Conservation (phyloP, 176 grass and related monocot species). For the Eragrostis nindensis region DNA sequence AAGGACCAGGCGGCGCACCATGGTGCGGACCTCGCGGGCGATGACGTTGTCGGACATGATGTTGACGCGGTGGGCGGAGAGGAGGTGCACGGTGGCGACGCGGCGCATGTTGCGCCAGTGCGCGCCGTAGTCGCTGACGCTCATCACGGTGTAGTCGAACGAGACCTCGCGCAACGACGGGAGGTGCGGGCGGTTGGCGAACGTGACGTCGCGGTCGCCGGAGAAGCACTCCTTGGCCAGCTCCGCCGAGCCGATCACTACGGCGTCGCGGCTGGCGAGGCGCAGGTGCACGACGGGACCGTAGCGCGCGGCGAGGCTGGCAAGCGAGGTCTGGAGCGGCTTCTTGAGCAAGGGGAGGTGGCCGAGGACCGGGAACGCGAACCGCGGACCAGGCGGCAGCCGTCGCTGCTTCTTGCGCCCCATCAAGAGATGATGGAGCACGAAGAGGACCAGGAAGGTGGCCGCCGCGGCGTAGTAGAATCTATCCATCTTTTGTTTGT, state of each 20-base stretch:
- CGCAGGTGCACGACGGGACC: constrained; percentile 53
- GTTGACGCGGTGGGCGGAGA: constrained; percentile 45
- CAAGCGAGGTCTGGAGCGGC: constrained; percentile 48
- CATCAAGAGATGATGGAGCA: background rate
- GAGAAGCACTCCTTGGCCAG: constrained; percentile 56
- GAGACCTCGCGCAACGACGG: constrained; percentile 35
- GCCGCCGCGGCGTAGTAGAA: background rate
- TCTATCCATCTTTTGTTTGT: background rate
- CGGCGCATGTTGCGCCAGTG: constrained; percentile 65
- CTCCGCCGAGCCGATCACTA: constrained; percentile 46
- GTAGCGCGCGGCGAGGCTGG: constrained; percentile 31
- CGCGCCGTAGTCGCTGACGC: constrained; percentile 43
- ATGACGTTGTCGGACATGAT: constrained; percentile 31
- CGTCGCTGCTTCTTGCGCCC: background rate
- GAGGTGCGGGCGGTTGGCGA: constrained; percentile 63
- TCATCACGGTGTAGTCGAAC: constrained; percentile 47
- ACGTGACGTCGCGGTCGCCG: constrained; percentile 45
- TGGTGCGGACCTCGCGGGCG: constrained; percentile 25
- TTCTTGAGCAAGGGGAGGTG: constrained; percentile 64
- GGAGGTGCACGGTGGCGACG: constrained; percentile 53
- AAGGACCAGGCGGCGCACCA: constrained; percentile 35
- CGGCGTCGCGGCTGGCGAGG: constrained; percentile 45
- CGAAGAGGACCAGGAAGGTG: constrained; percentile 1
- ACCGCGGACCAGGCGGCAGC: constrained; percentile 26
- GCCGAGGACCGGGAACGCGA: constrained; percentile 43